Base-by-base conservation (phyloP, 208 protist species). In the Acanthamoeba healyi region DNA sequence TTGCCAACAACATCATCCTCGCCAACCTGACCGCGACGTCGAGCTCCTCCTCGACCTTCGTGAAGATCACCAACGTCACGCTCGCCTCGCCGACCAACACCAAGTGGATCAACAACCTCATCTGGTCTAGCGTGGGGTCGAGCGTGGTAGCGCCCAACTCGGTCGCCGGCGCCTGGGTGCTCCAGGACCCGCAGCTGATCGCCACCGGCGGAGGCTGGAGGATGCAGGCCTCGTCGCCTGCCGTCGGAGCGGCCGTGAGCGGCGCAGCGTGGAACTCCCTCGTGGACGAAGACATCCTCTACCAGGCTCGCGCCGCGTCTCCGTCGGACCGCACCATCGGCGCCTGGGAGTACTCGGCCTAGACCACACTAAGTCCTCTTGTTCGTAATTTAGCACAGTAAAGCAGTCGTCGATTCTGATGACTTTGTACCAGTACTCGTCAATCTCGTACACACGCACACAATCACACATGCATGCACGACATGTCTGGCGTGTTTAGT, bases 1-100 rank as follows among this genome's bases (percentile, higher is more conserved):
- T 63, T 24, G 56, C 56, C 56, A 63, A 63, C 56, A 63, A 63
- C 56, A 63, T 63, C 56, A 63, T 63, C 56, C 56, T 63, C 24
- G 10, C 56, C 56, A 63, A 63, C 56, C 12, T 63, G 24, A 63
- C 22, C 56, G 56, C 56, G 15, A 29, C 56, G 56, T 32, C 56
- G 6, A 9, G 22, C 22, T 26, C 15, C 56, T 63, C 56, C 6
- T 0, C 56, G 1, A 24, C 56, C 22, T 63, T 63, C 26, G 56
- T 63, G 1, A 63, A 63, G 56, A 24, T 63, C 22, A 24, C 2
- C 24, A 29, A 14, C 24, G 22, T 24, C 22, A 24, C 26, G 0
- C 22, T 24, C 24, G 22, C 24, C 56, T n/a, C n/a, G n/a, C 26
- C 56, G 56, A 63, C 56, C 56, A 63, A 63, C 56, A 63, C 56